phyloP scores from a whole-genome alignment of 208 protist genomes.

The Entamoeba histolytica region DNA sequence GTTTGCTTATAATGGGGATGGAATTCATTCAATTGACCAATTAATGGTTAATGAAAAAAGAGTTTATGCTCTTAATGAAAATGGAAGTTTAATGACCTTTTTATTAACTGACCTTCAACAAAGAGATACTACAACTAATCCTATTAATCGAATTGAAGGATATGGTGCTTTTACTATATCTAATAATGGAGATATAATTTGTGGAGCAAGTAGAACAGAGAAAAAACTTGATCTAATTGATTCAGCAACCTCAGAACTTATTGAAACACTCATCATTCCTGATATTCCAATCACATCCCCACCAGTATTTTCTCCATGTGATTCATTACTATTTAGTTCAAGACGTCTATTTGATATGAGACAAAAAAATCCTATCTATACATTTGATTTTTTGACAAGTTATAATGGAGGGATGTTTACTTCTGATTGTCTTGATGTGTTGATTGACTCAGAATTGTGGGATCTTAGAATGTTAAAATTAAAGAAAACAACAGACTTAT shows the following conservation, averaged over 20 bases:
- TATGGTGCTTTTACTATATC: neutral
- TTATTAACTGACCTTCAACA: neutral
- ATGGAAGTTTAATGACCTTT: neutral
- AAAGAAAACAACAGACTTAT: neutral
- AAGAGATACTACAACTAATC: neutral
- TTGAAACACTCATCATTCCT: neutral
- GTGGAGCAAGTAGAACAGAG: neutral
- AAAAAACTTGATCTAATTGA: neutral
- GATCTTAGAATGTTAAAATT: neutral
- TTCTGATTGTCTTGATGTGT: neutral
- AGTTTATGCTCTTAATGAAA: neutral
- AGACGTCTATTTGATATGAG: neutral
- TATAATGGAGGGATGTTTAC: neutral
- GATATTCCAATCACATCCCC: neutral
- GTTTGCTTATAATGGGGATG: neutral
- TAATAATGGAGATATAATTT: neutral
- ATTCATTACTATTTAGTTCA: neutral
- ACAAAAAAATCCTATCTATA: neutral
- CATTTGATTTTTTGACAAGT: neutral
- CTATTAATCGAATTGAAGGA: neutral
- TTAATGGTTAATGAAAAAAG: neutral
- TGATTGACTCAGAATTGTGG: neutral
- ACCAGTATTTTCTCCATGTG: neutral
- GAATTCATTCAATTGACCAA: neutral
- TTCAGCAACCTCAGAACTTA: neutral